Conservation (phyloP, 352 stramenopile species). For the Globisporangium lucens region DNA sequence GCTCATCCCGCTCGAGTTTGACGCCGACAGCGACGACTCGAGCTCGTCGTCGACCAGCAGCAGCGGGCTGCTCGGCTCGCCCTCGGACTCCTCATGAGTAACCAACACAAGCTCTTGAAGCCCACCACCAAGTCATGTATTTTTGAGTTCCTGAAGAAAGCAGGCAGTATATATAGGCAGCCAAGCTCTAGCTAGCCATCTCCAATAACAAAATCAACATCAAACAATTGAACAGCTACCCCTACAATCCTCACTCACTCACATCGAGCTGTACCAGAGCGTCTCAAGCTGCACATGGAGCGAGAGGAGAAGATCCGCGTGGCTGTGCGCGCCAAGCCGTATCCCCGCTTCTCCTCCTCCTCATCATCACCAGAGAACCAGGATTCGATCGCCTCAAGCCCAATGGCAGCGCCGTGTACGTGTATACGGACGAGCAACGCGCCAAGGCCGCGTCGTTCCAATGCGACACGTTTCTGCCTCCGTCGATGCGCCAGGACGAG, state of each 20-base stretch:
- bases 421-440: constrained; percentile 35
- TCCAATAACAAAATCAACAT: neutral
- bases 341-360: neutral
- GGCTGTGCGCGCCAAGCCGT: constrained; percentile 55
- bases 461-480: constrained; percentile 55
- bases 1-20: constrained; percentile 68
- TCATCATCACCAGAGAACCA: neutral
- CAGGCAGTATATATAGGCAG: neutral
- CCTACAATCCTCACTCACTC: neutral
- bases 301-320: constrained; percentile 70
- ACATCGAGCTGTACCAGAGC: neutral
- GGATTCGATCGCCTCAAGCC: constrained; percentile 33
- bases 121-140: neutral
- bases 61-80: neutral
- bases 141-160: neutral
- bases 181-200: too few species aligned
- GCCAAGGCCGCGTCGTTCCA: constrained; percentile 52
- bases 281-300: constrained; percentile 26
- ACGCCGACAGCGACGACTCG: constrained; percentile 25
- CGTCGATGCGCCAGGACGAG: constrained; percentile 35
- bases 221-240: neutral
- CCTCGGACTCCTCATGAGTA: neutral
- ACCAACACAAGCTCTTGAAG: neutral
- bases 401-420: constrained; percentile 37
- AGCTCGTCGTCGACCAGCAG: neutral